phyloP scores from a whole-genome alignment of 495 filamentous ascomycete genomes.

The Podospora bellae-mahoneyi region DNA sequence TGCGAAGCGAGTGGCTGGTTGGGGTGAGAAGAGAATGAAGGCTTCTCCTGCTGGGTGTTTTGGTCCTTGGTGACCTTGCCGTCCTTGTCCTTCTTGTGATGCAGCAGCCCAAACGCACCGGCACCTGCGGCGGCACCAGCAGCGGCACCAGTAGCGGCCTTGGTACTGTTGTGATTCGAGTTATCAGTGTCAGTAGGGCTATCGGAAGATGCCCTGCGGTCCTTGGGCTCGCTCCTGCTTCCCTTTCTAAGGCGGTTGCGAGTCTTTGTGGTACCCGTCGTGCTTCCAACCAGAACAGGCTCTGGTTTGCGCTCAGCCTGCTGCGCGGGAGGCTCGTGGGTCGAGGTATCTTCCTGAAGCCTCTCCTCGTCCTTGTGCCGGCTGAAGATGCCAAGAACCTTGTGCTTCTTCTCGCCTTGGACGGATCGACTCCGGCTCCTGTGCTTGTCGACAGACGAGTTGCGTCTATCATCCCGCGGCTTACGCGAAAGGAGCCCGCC shows the following conservation, averaged over 20 bases:
- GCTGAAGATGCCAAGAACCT: conserved; percentile 33
- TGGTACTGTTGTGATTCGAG: conserved; percentile 22
- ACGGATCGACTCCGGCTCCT: conserved; percentile 7
- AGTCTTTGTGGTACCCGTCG: background rate
- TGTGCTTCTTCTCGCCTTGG: conserved; percentile 26
- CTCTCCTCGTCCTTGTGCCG: conserved; percentile 31
- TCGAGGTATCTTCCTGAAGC: conserved; percentile 11
- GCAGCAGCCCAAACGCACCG: conserved; percentile 21
- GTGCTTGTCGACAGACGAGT: conserved; percentile 13
- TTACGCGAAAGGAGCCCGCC: conserved; percentile 6
- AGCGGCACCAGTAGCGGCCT: conserved; percentile 30
- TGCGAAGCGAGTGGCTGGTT: background rate
- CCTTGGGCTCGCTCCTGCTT: conserved; percentile 8
- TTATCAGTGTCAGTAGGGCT: conserved; percentile 1
- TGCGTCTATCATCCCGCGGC: conserved; percentile 1
- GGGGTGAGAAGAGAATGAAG: background rate
- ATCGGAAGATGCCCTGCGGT: background rate
- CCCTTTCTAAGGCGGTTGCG: conserved; percentile 13
- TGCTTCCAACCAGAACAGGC: background rate
- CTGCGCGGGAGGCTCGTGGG: conserved; percentile 16
- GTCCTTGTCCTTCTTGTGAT: conserved; percentile 21
- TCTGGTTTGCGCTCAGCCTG: conserved; percentile 12
- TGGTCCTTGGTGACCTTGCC: conserved; percentile 9
- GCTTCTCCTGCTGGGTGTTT: background rate
- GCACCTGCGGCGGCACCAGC: conserved; percentile 29